A percentile compares a stretch with the other conserved stretches of the same genome.
Evolutionary conservation across 805 yeast species (phyloP).

Genomic region (Hyphopichia homilentoma): DNA sequence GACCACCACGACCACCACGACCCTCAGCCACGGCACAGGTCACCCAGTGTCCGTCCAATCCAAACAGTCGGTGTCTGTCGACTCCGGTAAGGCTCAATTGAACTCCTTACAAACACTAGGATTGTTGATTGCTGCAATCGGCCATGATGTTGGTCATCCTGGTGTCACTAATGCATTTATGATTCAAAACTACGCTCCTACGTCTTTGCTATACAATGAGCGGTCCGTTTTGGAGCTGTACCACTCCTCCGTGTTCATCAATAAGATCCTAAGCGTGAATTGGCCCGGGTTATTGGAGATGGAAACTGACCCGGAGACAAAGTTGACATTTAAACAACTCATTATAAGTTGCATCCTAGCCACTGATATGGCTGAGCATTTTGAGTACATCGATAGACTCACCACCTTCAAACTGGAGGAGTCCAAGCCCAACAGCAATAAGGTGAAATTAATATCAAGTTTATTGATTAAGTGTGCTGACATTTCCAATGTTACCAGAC

Average conservation of each 20-base stretch:
- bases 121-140: conserved; percentile 75
- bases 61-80: background rate
- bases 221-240: conserved; percentile 77
- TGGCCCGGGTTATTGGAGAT: conserved; percentile 32
- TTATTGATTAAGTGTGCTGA: conserved; percentile 91
- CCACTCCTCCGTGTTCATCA: conserved; percentile 65
- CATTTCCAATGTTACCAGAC: conserved; percentile 88
- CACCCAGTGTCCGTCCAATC: background rate
- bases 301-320: conserved; percentile 14
- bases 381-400: conserved; percentile 59
- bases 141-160: conserved; percentile 97
- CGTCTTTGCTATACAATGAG: conserved; percentile 59
- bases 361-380: conserved; percentile 93
- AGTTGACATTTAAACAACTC: conserved; percentile 20
- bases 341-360: conserved; percentile 38
- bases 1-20: background rate
- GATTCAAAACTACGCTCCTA: conserved; percentile 54
- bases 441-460: conserved; percentile 49
- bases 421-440: conserved; percentile 15
- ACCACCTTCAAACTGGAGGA: conserved; percentile 20
- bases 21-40: background rate
- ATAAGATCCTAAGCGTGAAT: conserved; percentile 29
- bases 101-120: conserved; percentile 49
- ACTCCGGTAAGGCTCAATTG: conserved; percentile 18
- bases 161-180: conserved; percentile 85